Conservation (phyloP, 805 yeast species). For the Hanseniaspora clermontiae region DNA sequence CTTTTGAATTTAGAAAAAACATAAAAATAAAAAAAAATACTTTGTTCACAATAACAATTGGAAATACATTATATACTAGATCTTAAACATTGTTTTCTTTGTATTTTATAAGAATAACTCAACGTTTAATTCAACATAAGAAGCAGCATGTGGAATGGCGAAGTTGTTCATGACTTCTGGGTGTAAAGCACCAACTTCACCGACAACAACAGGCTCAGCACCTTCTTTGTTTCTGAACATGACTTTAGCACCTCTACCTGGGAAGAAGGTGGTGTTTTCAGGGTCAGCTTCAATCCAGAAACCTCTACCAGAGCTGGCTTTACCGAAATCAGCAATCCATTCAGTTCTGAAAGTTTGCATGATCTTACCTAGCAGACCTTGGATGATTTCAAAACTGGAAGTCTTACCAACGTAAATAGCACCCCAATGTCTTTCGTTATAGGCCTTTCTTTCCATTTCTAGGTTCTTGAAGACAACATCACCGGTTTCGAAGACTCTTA, state of each 20-base stretch:
- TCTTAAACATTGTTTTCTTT: not conserved
- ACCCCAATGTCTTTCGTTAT: constrained; percentile 87
- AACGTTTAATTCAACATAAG: constrained; percentile 79
- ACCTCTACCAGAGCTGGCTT: constrained; percentile 49
- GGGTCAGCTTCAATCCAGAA: constrained; percentile 71
- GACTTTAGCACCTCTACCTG: constrained; percentile 92
- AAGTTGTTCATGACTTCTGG: constrained; percentile 81
- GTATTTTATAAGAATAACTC: constrained; percentile 59
- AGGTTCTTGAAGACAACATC: constrained; percentile 83
- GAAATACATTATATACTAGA: not conserved
- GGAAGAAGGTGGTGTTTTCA: constrained; percentile 67
- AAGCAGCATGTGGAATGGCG: constrained; percentile 87
- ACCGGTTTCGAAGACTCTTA: constrained; percentile 88
- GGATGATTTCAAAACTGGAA: constrained; percentile 87
- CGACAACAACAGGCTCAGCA: constrained; percentile 48
- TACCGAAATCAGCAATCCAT: constrained; percentile 50
- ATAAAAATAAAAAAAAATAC: not conserved
- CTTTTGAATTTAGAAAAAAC: constrained; percentile 12
- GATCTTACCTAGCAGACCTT: constrained; percentile 85
- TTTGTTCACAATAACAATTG: no score
- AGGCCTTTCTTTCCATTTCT: constrained; percentile 72
- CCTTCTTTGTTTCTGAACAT: constrained; percentile 56
- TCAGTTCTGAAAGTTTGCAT: constrained; percentile 92
- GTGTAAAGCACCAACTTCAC: constrained; percentile 86
- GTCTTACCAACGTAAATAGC: constrained; percentile 90